Percentiles rank a stretch among this genome's conserved stretches.
Evolutionary conservation across 192 early-diverging fungal species (phyloP).

Genomic region (Backusella psychrophila): DNA sequence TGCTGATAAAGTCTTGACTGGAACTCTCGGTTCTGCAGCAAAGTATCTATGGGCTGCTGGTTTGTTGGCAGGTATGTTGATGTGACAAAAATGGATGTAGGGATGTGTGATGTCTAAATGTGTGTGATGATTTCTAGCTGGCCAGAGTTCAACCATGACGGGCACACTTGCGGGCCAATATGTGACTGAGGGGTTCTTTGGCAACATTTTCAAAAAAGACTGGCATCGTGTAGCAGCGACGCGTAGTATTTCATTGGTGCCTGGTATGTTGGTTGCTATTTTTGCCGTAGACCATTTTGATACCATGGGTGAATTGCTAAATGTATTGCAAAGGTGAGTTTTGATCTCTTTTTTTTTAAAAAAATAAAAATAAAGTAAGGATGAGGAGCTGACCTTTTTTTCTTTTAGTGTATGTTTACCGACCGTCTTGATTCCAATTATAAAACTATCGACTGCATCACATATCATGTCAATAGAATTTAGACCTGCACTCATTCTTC

Average conservation of each 20-base stretch:
- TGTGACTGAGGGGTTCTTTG: conserved; percentile 82
- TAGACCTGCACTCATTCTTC: background rate
- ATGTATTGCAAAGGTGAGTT: conserved; percentile 60
- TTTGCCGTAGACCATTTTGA: conserved; percentile 59
- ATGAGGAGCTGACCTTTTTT: background rate
- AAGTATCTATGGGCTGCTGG: conserved; percentile 79
- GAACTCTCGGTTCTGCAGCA: conserved; percentile 63
- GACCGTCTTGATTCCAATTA: conserved; percentile 20
- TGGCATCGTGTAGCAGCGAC: conserved; percentile 64
- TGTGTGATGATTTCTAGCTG: conserved; percentile 38
- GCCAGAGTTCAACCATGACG: conserved; percentile 85
- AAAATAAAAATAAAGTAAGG: background rate
- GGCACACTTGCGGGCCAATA: conserved; percentile 93
- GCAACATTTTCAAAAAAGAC: conserved; percentile 49
- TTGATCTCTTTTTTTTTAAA: too few relatives aligned
- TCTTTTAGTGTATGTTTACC: conserved; percentile 12
- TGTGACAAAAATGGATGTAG: too few relatives aligned
- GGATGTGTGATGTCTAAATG: too few relatives aligned
- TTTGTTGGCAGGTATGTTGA: conserved; percentile 49
- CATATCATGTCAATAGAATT: conserved; percentile 9
- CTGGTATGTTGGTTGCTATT: conserved; percentile 62
- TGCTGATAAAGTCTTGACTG: conserved; percentile 52
- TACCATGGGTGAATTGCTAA: conserved; percentile 66
- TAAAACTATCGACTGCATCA: conserved; percentile 13
- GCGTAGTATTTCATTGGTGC: conserved; percentile 59